These are phyloP conservation scores for Ceratocystis huliohia DNA, from an alignment of 2,329 filamentous ascomycete genomes.

Conservation along the genomic window DNA sequence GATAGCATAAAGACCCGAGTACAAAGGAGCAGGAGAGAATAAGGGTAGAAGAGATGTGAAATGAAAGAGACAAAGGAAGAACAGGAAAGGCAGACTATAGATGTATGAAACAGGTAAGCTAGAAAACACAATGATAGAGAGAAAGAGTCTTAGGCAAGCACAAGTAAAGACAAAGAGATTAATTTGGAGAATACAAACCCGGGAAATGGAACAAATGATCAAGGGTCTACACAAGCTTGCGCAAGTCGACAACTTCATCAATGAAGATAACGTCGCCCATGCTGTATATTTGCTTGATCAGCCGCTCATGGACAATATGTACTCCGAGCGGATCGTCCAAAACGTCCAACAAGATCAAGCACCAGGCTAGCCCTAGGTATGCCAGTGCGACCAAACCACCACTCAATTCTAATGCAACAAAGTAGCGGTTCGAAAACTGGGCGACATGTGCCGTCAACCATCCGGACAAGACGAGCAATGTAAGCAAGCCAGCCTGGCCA, in stretches of 20 bases:
- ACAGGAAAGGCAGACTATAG: neutral
- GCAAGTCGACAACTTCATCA: constrained; percentile 19
- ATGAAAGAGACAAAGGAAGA: neutral
- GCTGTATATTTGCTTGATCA: constrained; percentile 21
- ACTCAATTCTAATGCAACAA: constrained; percentile 30
- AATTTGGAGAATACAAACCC: neutral
- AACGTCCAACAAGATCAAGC: constrained; percentile 20
- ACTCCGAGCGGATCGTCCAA: constrained; percentile 19
- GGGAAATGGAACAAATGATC: neutral
- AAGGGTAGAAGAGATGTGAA: neutral
- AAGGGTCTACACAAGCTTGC: constrained; percentile 18
- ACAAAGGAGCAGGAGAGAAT: neutral
- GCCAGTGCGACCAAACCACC: constrained; percentile 26
- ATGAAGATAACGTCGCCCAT: constrained; percentile 20
- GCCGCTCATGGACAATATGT: constrained; percentile 18
- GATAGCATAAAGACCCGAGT: neutral
- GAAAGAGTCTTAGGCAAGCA: neutral
- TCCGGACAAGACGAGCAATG: constrained; percentile 20
- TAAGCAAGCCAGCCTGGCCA: constrained; percentile 15
- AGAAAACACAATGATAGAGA: neutral
- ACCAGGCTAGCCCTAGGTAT: constrained; percentile 25
- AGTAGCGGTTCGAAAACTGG: constrained; percentile 27
- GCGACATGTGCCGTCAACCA: constrained; percentile 25
- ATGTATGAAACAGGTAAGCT: neutral
- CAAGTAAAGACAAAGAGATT: neutral